Percentiles rank a stretch among this genome's conserved stretches.
Evolutionary conservation across 2,329 filamentous ascomycete genomes (phyloP).

Genomic region (Botryotinia narcissicola): DNA sequence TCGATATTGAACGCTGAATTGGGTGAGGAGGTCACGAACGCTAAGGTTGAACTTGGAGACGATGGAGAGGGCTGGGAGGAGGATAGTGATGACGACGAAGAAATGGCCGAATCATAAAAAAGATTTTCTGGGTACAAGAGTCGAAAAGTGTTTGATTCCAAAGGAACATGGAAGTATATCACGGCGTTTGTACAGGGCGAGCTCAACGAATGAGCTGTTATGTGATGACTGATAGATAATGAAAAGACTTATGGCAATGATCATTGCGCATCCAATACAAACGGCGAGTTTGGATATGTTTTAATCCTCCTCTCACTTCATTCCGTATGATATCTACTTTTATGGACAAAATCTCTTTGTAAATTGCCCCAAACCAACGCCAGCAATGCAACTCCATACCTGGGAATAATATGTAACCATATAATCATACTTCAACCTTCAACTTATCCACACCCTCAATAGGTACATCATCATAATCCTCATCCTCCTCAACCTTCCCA

Average conservation of each 20-base stretch:
- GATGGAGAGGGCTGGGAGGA: slow-evolving; percentile 51
- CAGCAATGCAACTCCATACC: slow-evolving; percentile 35
- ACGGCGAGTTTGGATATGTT: not conserved
- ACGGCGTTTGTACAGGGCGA: slow-evolving; percentile 18
- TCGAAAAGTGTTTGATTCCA: not conserved
- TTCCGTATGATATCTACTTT: not conserved
- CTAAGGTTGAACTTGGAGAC: slow-evolving; percentile 53
- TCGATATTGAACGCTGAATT: slow-evolving; percentile 61
- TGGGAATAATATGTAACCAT: slow-evolving; percentile 24
- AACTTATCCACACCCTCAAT: slow-evolving; percentile 66
- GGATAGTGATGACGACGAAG: slow-evolving; percentile 47
- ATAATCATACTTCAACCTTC: slow-evolving; percentile 56
- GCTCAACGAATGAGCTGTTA: not conserved
- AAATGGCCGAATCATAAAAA: slow-evolving; percentile 52
- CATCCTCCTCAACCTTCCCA: slow-evolving; percentile 63
- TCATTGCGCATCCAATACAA: not conserved
- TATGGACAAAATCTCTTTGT: not conserved
- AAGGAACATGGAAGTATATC: slow-evolving; percentile 22
- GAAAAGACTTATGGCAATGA: not conserved
- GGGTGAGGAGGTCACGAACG: slow-evolving; percentile 58
- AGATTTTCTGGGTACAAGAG: not conserved
- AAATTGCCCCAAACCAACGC: slow-evolving; percentile 26
- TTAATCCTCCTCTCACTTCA: not conserved
- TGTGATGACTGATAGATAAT: slow-evolving; percentile 16
- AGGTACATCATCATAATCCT: slow-evolving; percentile 59